A percentile compares a stretch with the other conserved stretches of the same genome.
Conservation (phyloP, 257 asterid species). For the Perilla frutescens region DNA sequence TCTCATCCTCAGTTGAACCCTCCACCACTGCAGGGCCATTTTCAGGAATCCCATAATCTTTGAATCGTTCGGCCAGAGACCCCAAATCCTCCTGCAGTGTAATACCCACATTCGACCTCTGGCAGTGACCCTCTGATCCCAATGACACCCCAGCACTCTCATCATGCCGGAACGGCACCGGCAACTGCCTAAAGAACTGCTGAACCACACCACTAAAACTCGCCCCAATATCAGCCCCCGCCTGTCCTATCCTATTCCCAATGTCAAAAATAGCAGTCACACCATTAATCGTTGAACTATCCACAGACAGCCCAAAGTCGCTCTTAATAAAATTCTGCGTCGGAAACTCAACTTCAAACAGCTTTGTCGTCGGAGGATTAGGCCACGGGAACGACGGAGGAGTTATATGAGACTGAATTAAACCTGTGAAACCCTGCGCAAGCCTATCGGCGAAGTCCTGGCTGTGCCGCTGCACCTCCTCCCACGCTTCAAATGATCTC, state of each 20-base stretch:
- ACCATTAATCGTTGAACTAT: conserved; percentile 65
- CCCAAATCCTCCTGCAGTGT: conserved; percentile 83
- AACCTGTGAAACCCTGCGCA: conserved; percentile 84
- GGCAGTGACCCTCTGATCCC: conserved; percentile 44
- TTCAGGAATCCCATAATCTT: conserved; percentile 68
- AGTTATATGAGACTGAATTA: conserved; percentile 79
- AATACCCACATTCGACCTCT: conserved; percentile 56
- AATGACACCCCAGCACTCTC: conserved; percentile 53
- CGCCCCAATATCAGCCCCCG: conserved; percentile 85
- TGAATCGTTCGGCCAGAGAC: conserved; percentile 70
- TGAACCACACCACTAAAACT: conserved; percentile 79
- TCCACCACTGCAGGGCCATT: conserved; percentile 51
- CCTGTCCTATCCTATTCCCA: conserved; percentile 91
- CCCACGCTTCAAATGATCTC: conserved; percentile 98
- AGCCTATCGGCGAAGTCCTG: conserved; percentile 86
- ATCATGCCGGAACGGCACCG: conserved; percentile 75
- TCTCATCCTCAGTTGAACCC: conserved; percentile 61
- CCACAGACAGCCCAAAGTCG: conserved; percentile 70
- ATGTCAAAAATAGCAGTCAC: conserved; percentile 88
- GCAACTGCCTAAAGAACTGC: conserved; percentile 71
- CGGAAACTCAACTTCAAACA: conserved; percentile 77
- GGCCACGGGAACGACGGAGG: conserved; percentile 91
- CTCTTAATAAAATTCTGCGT: conserved; percentile 58
- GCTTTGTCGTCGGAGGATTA: conserved; percentile 60
- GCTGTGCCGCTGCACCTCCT: conserved; percentile 98